Percentiles rank a stretch among this genome's conserved stretches.
Conservation (phyloP, 179 eudicot genomes). For the Patellifolia procumbens region DNA sequence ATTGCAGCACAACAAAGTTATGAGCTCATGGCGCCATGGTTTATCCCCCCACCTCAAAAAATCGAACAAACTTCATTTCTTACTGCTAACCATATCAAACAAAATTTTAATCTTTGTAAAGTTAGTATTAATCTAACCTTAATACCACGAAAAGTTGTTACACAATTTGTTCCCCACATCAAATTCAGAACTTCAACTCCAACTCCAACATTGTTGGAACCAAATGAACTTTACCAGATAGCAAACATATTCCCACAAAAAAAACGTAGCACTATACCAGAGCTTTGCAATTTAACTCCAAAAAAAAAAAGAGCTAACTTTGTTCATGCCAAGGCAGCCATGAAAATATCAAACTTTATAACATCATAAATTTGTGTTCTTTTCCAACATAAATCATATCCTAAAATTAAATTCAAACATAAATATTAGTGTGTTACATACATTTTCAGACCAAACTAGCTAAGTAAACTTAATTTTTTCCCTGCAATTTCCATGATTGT, state of each 20-base stretch:
- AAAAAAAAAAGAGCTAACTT: neutral
- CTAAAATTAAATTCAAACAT: neutral
- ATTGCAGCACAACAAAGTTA: neutral
- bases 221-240: no score
- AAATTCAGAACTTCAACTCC: neutral
- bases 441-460: neutral
- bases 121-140: no score
- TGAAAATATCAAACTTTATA: neutral
- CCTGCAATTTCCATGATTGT: neutral
- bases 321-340: slow-evolving; percentile 7
- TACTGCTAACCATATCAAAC: neutral
- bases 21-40: slow-evolving; percentile 2
- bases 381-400: neutral
- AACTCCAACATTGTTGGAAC: neutral
- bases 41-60: no score
- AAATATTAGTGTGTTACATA: neutral
- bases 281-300: neutral
- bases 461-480: neutral
- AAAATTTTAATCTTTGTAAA: no score
- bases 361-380: neutral
- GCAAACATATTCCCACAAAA: no score
- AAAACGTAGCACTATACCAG: neutral
- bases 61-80: neutral
- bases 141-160: no score
- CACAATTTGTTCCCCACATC: neutral